phyloP scores from a whole-genome alignment of 2,329 filamentous ascomycete genomes.

The Colletotrichum kahawae region DNA sequence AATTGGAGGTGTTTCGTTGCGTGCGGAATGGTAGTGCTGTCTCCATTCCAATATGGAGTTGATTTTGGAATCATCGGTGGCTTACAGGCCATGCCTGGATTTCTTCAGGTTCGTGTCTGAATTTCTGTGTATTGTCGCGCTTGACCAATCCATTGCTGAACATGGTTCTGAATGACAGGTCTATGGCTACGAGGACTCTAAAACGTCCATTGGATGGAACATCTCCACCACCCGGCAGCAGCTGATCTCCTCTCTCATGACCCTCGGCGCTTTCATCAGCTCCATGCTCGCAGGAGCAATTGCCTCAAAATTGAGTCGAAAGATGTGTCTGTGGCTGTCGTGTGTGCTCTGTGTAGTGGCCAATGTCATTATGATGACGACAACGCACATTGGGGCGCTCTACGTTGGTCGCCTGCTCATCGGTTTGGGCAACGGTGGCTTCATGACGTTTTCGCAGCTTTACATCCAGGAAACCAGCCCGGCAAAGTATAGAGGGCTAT shows the following conservation, averaged over 20 bases:
- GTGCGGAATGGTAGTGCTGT: constrained; percentile 41
- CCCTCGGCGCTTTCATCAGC: constrained; percentile 50
- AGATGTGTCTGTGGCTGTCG: neutral
- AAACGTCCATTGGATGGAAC: constrained; percentile 45
- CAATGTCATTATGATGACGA: constrained; percentile 34
- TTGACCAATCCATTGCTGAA: neutral
- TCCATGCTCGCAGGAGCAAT: constrained; percentile 41
- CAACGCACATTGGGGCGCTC: constrained; percentile 54
- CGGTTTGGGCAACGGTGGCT: constrained; percentile 60
- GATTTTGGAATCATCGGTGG: constrained; percentile 57
- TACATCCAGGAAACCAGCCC: constrained; percentile 53
- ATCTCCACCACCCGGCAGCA: constrained; percentile 48
- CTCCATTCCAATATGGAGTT: constrained; percentile 53
- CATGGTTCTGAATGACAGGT: neutral
- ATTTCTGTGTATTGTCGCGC: neutral
- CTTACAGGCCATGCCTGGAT: constrained; percentile 55
- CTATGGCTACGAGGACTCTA: neutral
- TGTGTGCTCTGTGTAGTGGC: neutral
- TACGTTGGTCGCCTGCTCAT: constrained; percentile 61
- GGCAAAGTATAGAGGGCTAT: constrained; percentile 53
- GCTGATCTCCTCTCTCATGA: constrained; percentile 54
- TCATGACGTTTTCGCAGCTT: constrained; percentile 60
- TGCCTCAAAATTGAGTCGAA: neutral
- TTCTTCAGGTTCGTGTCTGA: constrained; percentile 34
- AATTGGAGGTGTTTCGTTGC: constrained; percentile 53